Base-by-base conservation (phyloP, 208 protist species). In the Histomonas meleagridis region DNA sequence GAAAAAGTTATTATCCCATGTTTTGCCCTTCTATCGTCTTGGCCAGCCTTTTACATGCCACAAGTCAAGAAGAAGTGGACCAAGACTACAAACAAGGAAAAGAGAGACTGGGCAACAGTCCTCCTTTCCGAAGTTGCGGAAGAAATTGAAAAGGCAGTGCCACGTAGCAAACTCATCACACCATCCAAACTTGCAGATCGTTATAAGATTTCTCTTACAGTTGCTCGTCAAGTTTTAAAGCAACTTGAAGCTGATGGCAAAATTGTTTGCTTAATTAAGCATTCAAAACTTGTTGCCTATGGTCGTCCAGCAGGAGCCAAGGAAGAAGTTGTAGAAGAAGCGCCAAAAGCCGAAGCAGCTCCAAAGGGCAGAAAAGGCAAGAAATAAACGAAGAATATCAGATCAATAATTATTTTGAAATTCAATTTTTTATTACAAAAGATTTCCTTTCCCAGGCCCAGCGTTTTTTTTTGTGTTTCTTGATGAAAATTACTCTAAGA, bases 11-110 rank as follows among this genome's bases (percentile, higher is more conserved):
- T n/a, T n/a, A n/a, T n/a, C n/a, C n/a, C n/a, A n/a, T n/a, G n/a
- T n/a, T n/a, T n/a, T n/a, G n/a, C n/a, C n/a, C n/a, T n/a, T n/a
- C n/a, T n/a, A n/a, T n/a, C n/a, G n/a, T n/a, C n/a, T n/a, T 51
- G 76, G 76, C 26, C 46, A 18, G 2, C 76, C 46, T 49, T 86
- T 86, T 55, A 18, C n/a, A 86, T 86, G 76, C 55, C 76, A 55
- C 46, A 46, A 18, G 35, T 46, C 28, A 43, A 48, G 18, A 86
- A 86, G 76, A 86, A 86, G 46, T 86, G 76, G 76, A 86, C 76
- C 23, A 86, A 86, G 76, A 48, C 76, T 16, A 86, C 76, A 7
- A 86, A 86, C 46, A 86, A 86, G 46, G 76, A 86, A 35, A 86
- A 86, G 76, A 51, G 76, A 38, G 76, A 86, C 14, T 86, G 38